Conservation (phyloP, 345 rosid genomes). For the Eucalyptus polyanthemos region DNA sequence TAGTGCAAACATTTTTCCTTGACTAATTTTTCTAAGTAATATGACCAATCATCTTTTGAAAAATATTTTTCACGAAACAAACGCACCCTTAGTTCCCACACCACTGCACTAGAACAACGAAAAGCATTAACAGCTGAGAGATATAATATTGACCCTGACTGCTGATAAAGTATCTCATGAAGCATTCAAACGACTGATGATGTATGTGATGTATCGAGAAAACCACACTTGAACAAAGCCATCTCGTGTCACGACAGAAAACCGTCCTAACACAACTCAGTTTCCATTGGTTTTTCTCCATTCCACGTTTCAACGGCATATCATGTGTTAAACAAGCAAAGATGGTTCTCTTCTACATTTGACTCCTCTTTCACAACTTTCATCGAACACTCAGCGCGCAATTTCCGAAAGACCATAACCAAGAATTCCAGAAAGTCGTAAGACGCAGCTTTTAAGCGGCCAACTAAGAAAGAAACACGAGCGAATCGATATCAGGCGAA, state of each 20-base stretch:
- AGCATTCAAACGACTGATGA: not conserved
- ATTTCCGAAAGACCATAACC: not conserved
- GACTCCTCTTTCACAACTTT: not conserved
- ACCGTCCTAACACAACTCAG: not conserved
- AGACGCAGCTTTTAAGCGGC: no score
- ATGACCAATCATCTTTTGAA: not conserved
- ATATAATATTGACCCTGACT: not conserved
- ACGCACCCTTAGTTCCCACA: not conserved
- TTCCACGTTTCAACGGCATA: not conserved
- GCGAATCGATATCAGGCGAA: no score
- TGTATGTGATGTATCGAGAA: not conserved
- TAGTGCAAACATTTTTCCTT: not conserved
- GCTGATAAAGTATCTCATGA: not conserved
- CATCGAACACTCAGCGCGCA: not conserved
- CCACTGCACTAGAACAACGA: not conserved
- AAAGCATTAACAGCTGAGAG: not conserved
- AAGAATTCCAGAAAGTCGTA: not conserved
- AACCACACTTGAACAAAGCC: not conserved
- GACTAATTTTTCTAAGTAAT: not conserved
- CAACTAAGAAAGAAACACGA: no score
- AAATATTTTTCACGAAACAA: accelerated
- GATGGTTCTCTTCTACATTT: not conserved
- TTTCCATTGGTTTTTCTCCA: not conserved
- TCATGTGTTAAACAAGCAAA: not conserved
- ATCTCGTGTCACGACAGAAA: not conserved